Base-by-base conservation (phyloP, 768 basidiomycete genomes). In the Lactarius sanguifluus region DNA sequence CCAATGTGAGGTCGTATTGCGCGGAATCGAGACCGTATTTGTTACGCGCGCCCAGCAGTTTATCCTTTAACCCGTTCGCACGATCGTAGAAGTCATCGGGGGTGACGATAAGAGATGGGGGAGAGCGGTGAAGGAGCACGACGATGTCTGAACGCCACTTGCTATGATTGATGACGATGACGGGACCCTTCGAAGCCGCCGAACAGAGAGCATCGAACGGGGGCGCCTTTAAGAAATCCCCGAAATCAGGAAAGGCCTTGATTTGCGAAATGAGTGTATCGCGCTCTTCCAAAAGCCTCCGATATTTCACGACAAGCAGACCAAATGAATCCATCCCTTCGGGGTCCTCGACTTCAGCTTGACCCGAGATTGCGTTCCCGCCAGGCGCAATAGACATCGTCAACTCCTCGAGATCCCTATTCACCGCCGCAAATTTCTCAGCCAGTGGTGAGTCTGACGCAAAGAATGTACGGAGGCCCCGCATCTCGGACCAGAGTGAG, bases 401-500 rank as follows among this genome's bases (percentile, higher is more conserved):
- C 18, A 38, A 15, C 5, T 7, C 5, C 36, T 61, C 60, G 34
- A 61, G 38, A 16, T 54, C 25, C 7, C 54, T 12, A 30, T 41
- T 55, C 30, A 62, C 6, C 2, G 28, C 16, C 2, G 18, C 25
- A 15, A 62, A 56, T 43, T 56, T 9, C 18, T 43, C 36, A 1
- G 54, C 61, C 20, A 56, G 36, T 8, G 20, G 6, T 1, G 38
- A 23, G 28, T 43, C 52, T 1, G 30, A 18, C n/a, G 7, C 61
- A 30, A 28, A 15, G n/a, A 40, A 56, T 3, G 54, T 62, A 8
- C 40, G 52, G 7, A 62, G 10, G 16, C 54, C 54, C 30, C 61
- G 43, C 59, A 60, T 32, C n/a, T 60, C 59, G 18, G 60, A 61
- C 60, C 60, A 61, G 7, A 61, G 32, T 18, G 55, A 43, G 40